Percentiles rank a stretch among this genome's conserved stretches.
phyloP scores from a whole-genome alignment of 2,329 filamentous ascomycete species.

The Epichloe amarillans region DNA sequence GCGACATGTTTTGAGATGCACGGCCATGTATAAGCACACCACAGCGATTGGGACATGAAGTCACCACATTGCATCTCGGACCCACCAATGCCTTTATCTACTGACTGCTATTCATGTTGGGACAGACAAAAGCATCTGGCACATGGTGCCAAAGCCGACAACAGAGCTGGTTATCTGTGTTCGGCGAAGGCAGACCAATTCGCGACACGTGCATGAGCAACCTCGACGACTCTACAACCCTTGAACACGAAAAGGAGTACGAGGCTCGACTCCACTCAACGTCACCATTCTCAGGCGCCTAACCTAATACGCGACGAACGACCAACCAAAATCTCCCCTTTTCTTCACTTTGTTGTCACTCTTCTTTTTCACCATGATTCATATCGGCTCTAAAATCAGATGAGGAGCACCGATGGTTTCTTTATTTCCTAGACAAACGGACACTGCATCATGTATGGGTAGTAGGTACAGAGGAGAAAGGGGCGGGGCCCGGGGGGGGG shows the following conservation, averaged over 20 bases:
- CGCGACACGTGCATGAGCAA: neutral
- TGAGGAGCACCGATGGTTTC: neutral
- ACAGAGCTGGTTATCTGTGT: slow-evolving; percentile 4
- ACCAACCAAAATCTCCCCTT: no score
- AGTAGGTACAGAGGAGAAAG: neutral
- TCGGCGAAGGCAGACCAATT: neutral
- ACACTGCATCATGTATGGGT: neutral
- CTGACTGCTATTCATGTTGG: neutral
- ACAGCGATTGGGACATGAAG: neutral
- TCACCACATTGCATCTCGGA: neutral
- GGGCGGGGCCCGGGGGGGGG: no score
- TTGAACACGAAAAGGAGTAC: no score
- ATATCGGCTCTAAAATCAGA: no score
- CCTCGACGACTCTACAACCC: no score
- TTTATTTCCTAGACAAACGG: neutral
- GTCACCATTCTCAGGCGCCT: no score
- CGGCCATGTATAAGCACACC: no score
- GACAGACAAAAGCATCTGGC: neutral
- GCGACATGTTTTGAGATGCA: no score
- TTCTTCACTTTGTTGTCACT: no score
- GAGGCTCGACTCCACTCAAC: no score
- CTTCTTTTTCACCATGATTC: no score
- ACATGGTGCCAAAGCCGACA: neutral
- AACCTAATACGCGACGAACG: no score
- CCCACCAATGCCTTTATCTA: neutral